Percentiles rank a stretch among this genome's conserved stretches.
phyloP scores from a whole-genome alignment of 139 green algal genomes.

The Penium margaritaceum region DNA sequence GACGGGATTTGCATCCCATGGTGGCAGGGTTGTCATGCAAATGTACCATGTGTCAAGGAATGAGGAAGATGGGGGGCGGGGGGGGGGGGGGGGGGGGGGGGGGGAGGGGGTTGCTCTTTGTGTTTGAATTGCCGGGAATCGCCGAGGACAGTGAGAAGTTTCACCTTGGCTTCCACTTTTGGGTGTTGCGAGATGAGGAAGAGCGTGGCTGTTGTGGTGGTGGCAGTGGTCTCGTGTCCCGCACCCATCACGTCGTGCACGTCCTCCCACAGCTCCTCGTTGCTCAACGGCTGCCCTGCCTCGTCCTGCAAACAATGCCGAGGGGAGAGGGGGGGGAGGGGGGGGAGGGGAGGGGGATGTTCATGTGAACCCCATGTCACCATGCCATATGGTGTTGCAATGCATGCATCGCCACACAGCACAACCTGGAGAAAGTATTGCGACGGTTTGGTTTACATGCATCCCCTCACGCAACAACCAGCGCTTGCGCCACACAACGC shows the following conservation, averaged over 20 bases:
- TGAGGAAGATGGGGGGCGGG: background rate
- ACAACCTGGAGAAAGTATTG: too few species aligned
- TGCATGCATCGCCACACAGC: too few species aligned
- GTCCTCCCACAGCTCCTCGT: constrained; percentile 69
- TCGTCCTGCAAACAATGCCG: constrained; percentile 46
- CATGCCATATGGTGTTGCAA: too few species aligned
- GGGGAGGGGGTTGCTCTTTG: background rate
- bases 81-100: background rate
- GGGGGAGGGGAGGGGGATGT: too few species aligned
- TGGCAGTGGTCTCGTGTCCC: constrained; percentile 68
- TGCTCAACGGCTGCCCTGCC: constrained; percentile 46
- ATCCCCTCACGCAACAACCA: too few species aligned
- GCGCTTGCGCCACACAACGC: too few species aligned
- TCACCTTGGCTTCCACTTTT: constrained; percentile 48
- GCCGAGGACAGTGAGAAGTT: too few species aligned
- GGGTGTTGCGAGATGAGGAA: constrained; percentile 58
- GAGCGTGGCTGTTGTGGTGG: constrained; percentile 55
- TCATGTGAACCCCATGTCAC: too few species aligned
- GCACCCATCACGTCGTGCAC: constrained; percentile 68
- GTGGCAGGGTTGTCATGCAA: too few species aligned
- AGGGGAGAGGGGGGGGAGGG: background rate
- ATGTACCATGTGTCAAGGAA: constrained; percentile 34
- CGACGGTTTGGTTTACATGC: too few species aligned
- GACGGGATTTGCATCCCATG: too few species aligned
- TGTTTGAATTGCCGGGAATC: too few species aligned